Evolutionary conservation across 306 rosid species (phyloP).

Genomic region (Abrus pulchellus): DNA sequence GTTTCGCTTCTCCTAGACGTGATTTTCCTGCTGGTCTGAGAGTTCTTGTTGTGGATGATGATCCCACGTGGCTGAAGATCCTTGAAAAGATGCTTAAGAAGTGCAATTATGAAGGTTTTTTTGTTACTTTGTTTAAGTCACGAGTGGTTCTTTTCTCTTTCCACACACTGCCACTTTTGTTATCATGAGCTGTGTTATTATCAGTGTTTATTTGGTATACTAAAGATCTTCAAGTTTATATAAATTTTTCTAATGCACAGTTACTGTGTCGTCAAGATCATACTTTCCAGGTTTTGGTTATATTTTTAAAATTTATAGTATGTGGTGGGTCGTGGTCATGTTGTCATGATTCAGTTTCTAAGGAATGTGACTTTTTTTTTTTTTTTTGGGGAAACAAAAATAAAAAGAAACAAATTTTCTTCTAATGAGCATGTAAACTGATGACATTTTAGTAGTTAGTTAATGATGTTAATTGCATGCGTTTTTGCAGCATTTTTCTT

Average conservation of each 20-base stretch:
- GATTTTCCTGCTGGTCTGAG: constrained; percentile 93
- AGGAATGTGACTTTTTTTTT: background rate
- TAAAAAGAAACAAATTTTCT: background rate
- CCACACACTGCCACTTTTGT: constrained; percentile 3
- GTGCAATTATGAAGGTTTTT: constrained; percentile 87
- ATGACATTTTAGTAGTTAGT: constrained; percentile 15
- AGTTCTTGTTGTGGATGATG: constrained; percentile 96
- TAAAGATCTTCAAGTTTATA: constrained; percentile 15
- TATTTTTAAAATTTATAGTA: constrained; percentile 13
- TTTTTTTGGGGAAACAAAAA: background rate
- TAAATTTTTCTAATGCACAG: constrained; percentile 29
- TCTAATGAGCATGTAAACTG: background rate
- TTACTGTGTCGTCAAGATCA: constrained; percentile 10
- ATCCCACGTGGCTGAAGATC: constrained; percentile 95
- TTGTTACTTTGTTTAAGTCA: background rate
- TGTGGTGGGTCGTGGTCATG: constrained; percentile 14
- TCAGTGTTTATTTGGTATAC: constrained; percentile 18
- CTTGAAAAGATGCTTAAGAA: constrained; percentile 98
- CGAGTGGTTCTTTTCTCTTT: background rate
- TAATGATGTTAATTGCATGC: background rate
- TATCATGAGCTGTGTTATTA: constrained; percentile 15
- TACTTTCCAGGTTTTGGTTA: constrained; percentile 16
- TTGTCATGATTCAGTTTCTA: constrained; percentile 11
- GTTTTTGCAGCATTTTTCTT: constrained; percentile 12
- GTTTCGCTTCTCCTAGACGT: constrained; percentile 76